Percentiles rank a stretch among this genome's conserved stretches.
Conservation (phyloP, 495 filamentous ascomycete genomes). For the Penicillium antarcticum region DNA sequence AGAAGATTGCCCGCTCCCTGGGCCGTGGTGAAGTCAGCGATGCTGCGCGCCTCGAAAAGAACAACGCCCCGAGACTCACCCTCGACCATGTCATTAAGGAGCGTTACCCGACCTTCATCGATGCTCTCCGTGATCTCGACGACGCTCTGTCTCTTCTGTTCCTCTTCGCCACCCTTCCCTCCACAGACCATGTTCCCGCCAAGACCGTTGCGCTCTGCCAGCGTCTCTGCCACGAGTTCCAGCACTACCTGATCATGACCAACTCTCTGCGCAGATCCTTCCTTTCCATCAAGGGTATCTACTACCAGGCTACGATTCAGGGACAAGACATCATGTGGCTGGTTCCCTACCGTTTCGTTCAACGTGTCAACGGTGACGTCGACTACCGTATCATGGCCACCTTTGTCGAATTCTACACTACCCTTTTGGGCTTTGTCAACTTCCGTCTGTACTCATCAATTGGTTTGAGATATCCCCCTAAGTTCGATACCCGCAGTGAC, state of each 20-base stretch:
- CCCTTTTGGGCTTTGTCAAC: slow-evolving; percentile 91
- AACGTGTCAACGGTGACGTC: slow-evolving; percentile 84
- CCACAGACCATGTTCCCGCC: slow-evolving; percentile 76
- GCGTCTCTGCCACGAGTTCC: slow-evolving; percentile 85
- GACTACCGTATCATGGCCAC: slow-evolving; percentile 99
- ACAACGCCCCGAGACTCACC: slow-evolving; percentile 76
- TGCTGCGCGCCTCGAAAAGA: slow-evolving; percentile 80
- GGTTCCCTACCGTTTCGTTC: slow-evolving; percentile 95
- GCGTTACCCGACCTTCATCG: slow-evolving; percentile 94
- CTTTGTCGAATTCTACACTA: slow-evolving; percentile 98
- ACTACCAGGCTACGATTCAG: slow-evolving; percentile 97
- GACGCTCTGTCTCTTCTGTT: slow-evolving; percentile 96
- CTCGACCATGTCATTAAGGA: slow-evolving; percentile 97
- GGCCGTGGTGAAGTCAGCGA: slow-evolving; percentile 87
- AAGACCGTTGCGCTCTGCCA: slow-evolving; percentile 94
- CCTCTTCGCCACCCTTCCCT: slow-evolving; percentile 95
- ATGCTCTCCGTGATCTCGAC: slow-evolving; percentile 91
- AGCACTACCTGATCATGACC: slow-evolving; percentile 92
- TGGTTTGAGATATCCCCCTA: slow-evolving; percentile 90
- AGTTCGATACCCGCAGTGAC: slow-evolving; percentile 83
- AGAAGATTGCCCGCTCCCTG: slow-evolving; percentile 90
- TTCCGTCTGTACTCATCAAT: slow-evolving; percentile 87
- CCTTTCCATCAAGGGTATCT: slow-evolving; percentile 97
- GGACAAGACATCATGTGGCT: slow-evolving; percentile 98
- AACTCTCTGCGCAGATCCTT: slow-evolving; percentile 92